These are phyloP conservation scores for Talaromyces adpressus DNA, from an alignment of 495 filamentous ascomycete genomes.

Conservation along the genomic window DNA sequence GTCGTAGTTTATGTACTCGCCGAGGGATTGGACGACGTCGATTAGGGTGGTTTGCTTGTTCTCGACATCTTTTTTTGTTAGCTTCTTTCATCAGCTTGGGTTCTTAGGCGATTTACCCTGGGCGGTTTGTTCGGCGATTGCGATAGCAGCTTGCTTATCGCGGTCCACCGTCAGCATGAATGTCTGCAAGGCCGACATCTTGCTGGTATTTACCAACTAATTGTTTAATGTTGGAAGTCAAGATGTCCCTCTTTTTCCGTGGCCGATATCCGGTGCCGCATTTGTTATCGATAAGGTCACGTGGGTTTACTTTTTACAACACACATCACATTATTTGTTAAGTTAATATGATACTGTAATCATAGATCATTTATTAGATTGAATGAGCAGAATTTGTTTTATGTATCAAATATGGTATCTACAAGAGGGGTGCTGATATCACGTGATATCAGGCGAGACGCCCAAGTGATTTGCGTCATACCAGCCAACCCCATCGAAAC, in stretches of 20 bases:
- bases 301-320: neutral
- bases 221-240: conserved; percentile 6
- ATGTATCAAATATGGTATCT: neutral
- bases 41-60: conserved; percentile 56
- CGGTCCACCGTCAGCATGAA: conserved; percentile 61
- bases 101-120: conserved; percentile 31
- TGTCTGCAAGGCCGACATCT: conserved; percentile 55
- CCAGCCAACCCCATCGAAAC: neutral
- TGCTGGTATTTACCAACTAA: conserved; percentile 14
- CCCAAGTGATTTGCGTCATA: conserved; percentile 10
- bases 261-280: conserved; percentile 5
- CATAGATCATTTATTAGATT: neutral
- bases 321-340: neutral
- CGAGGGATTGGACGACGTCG: conserved; percentile 59
- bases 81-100: neutral
- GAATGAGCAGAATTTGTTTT: neutral
- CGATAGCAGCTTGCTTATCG: conserved; percentile 51
- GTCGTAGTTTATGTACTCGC: conserved; percentile 65
- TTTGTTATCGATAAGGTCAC: conserved; percentile 14
- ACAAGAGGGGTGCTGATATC: neutral
- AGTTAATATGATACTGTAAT: neutral
- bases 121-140: conserved; percentile 52
- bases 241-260: conserved; percentile 7
- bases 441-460: neutral
- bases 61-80: conserved; percentile 45